These are phyloP conservation scores for Cronartium ribicola DNA, from an alignment of 1,284 basidiomycete genomes.

Conservation along the genomic window DNA sequence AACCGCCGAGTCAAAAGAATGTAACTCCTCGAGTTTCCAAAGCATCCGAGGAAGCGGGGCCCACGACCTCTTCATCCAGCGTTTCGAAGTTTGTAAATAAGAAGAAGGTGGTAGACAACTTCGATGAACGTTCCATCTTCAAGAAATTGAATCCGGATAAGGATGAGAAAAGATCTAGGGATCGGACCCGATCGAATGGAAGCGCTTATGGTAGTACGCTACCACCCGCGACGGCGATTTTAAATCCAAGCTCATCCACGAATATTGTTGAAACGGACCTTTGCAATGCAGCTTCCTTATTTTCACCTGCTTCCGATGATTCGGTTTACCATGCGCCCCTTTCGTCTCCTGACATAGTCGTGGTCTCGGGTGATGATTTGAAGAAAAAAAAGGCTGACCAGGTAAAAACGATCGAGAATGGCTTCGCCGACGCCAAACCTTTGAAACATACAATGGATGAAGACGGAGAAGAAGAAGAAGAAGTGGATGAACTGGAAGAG, in stretches of 20 bases:
- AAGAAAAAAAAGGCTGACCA: background rate
- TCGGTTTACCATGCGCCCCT: background rate
- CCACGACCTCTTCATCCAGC: background rate
- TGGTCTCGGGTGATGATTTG: background rate
- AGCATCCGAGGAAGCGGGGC: background rate
- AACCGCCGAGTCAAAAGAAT: background rate
- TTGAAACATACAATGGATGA: background rate
- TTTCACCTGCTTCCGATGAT: background rate
- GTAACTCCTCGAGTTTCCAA: background rate
- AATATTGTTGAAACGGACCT: background rate
- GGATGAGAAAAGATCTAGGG: background rate
- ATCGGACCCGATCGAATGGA: background rate
- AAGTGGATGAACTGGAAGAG: slow-evolving; percentile 38
- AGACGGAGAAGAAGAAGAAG: slow-evolving; percentile 26
- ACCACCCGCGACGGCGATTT: background rate
- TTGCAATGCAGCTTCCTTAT: background rate
- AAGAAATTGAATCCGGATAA: background rate
- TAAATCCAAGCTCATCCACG: background rate
- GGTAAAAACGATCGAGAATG: no score
- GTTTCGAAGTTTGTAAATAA: slow-evolving; percentile 34
- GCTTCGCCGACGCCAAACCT: background rate
- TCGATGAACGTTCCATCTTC: slow-evolving; percentile 35
- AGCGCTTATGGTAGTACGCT: background rate
- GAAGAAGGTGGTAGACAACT: slow-evolving; percentile 14
- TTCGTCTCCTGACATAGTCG: background rate